These are phyloP conservation scores for Mimosa pudica DNA, from an alignment of 306 rosid genomes.

Conservation along the genomic window DNA sequence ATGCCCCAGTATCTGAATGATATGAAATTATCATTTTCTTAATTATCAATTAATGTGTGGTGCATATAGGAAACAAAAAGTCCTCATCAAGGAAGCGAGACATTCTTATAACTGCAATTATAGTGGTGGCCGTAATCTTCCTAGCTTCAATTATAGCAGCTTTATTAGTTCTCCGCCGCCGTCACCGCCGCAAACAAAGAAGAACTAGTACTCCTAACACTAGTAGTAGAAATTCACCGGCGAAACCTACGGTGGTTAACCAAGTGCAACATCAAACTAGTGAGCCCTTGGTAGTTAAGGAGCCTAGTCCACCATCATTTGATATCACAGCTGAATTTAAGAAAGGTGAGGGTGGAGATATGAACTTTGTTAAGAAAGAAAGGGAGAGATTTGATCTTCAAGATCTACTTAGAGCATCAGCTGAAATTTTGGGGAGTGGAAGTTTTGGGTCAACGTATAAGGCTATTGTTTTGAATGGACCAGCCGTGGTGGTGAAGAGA, in stretches of 20 bases:
- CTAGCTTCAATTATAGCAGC: slow-evolving; percentile 37
- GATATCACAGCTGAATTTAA: slow-evolving; percentile 31
- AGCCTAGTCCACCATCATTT: slow-evolving; percentile 25
- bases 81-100: slow-evolving; percentile 33
- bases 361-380: slow-evolving; percentile 52
- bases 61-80: slow-evolving; percentile 57
- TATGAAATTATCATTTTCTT: background rate
- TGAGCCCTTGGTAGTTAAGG: slow-evolving; percentile 24
- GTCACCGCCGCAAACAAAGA: slow-evolving; percentile 23
- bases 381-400: slow-evolving; percentile 56
- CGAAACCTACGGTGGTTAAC: background rate
- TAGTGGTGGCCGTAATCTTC: slow-evolving; percentile 37
- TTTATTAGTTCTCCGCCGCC: slow-evolving; percentile 35
- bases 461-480: slow-evolving; percentile 60
- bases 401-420: slow-evolving; percentile 74
- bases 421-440: slow-evolving; percentile 83
- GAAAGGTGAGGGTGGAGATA: slow-evolving; percentile 40
- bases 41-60: background rate
- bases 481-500: slow-evolving; percentile 79
- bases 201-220: background rate
- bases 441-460: slow-evolving; percentile 83
- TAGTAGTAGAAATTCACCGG: background rate
- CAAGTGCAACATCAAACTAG: slow-evolving; percentile 3
- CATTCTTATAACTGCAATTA: slow-evolving; percentile 29
- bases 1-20: slow-evolving; percentile 10